phyloP scores from a whole-genome alignment of 1,139 yeast species.

The Magnusiomyces paraingens region DNA sequence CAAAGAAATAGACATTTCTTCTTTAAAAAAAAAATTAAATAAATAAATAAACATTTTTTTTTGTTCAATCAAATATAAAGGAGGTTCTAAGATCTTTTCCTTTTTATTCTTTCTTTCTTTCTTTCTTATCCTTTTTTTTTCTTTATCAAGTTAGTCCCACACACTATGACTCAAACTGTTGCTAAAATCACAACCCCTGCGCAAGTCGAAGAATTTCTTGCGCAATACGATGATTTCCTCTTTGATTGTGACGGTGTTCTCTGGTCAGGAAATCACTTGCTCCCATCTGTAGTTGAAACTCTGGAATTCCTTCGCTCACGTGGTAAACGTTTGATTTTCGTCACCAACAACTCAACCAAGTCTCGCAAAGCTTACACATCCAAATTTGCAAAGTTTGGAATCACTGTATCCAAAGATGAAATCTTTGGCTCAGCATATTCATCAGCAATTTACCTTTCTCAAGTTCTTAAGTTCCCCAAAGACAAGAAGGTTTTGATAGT shows the following conservation, averaged over 20 bases:
- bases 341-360: conserved; percentile 78
- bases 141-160: background rate
- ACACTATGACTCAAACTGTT: conserved; percentile 27
- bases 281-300: conserved; percentile 70
- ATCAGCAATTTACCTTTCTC: conserved; percentile 75
- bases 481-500: conserved; percentile 78
- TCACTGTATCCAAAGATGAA: conserved; percentile 58
- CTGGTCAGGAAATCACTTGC: conserved; percentile 72
- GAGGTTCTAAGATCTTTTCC: too few relatives aligned
- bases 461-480: conserved; percentile 63
- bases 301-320: conserved; percentile 46
- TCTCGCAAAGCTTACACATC: conserved; percentile 58
- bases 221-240: conserved; percentile 45
- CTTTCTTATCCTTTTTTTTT: background rate
- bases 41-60: background rate
- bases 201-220: conserved; percentile 39
- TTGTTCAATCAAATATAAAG: too few relatives aligned
- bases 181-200: conserved; percentile 41
- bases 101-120: background rate
- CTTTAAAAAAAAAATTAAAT: background rate
- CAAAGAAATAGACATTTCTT: background rate
- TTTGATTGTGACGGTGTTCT: conserved; percentile 93
- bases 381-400: conserved; percentile 73
- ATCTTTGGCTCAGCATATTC: conserved; percentile 91
- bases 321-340: conserved; percentile 72